A percentile compares a stretch with the other conserved stretches of the same genome.
phyloP scores from a whole-genome alignment of 2,329 filamentous ascomycete genomes.

The Cercospora canescens region DNA sequence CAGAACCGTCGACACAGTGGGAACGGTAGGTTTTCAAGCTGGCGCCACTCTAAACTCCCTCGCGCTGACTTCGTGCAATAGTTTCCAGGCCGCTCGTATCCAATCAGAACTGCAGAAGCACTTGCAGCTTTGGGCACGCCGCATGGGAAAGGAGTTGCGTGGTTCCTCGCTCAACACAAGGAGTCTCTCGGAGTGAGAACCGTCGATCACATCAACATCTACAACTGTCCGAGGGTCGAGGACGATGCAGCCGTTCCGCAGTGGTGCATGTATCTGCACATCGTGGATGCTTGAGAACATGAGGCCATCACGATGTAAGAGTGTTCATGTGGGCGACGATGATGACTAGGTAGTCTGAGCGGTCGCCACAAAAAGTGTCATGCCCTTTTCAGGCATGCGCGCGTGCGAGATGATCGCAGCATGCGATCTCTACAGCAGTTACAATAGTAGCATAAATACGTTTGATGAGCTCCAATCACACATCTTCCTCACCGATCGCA shows the following conservation, averaged over 20 bases:
- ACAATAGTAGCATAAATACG: not conserved
- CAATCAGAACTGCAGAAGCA: not conserved
- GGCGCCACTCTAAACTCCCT: no score
- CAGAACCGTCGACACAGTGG: not conserved
- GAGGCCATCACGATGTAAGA: not conserved
- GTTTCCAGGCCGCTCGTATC: conserved; percentile 1
- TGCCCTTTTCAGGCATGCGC: not conserved
- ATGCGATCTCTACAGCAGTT: not conserved
- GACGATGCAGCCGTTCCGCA: not conserved
- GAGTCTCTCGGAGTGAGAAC: not conserved
- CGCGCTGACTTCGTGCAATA: not conserved
- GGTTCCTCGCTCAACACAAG: conserved; percentile 7
- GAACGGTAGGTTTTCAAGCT: not conserved
- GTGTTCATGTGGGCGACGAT: not conserved
- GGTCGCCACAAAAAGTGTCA: not conserved
- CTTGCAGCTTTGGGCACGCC: not conserved
- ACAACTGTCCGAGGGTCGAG: not conserved
- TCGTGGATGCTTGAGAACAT: not conserved
- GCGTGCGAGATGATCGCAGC: not conserved
- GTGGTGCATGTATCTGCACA: conserved; percentile 10
- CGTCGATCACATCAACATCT: not conserved
- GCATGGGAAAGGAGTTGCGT: not conserved
- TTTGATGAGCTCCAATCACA: not conserved
- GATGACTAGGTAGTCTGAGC: not conserved
- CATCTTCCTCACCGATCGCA: no score